Conservation (phyloP, 371 early-diverging fungal genomes). For the Mucor mucedo region DNA sequence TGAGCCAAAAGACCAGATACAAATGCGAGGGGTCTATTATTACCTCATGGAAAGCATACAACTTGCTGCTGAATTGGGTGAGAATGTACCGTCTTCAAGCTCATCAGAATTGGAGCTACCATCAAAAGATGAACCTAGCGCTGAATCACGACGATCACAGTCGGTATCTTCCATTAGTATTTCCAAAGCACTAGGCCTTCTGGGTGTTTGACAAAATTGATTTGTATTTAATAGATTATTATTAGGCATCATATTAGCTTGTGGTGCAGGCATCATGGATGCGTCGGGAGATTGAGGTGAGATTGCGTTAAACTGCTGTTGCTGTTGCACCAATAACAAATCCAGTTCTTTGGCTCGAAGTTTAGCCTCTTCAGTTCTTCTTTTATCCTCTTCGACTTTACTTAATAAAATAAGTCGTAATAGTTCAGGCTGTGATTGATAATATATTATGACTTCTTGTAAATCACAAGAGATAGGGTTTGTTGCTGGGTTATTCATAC, state of each 20-base stretch:
- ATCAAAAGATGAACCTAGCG: constrained; percentile 34
- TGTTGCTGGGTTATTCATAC: constrained; percentile 9
- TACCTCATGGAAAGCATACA: constrained; percentile 30
- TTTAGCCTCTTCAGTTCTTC: constrained; percentile 55
- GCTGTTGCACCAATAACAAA: constrained; percentile 40
- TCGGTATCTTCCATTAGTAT: constrained; percentile 24
- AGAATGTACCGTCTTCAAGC: constrained; percentile 14
- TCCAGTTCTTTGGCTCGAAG: constrained; percentile 54
- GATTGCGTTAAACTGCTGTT: constrained; percentile 24
- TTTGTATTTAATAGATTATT: constrained; percentile 6
- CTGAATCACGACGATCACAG: constrained; percentile 30
- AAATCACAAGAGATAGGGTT: constrained; percentile 48
- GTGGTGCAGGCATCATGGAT: constrained; percentile 3
- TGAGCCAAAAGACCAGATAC: not conserved
- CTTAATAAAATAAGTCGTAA: constrained; percentile 62
- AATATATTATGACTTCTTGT: constrained; percentile 59
- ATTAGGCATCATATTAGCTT: not conserved
- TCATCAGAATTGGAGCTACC: constrained; percentile 33
- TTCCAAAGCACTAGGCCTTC: constrained; percentile 27
- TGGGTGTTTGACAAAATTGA: constrained; percentile 11
- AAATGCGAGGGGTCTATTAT: not conserved
- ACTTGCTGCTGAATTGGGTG: constrained; percentile 14
- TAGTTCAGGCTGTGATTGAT: constrained; percentile 64
- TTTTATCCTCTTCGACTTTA: constrained; percentile 70
- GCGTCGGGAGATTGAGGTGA: constrained; percentile 23